These are phyloP conservation scores for Casuarina glauca DNA, from an alignment of 306 rosid genomes.

Conservation along the genomic window DNA sequence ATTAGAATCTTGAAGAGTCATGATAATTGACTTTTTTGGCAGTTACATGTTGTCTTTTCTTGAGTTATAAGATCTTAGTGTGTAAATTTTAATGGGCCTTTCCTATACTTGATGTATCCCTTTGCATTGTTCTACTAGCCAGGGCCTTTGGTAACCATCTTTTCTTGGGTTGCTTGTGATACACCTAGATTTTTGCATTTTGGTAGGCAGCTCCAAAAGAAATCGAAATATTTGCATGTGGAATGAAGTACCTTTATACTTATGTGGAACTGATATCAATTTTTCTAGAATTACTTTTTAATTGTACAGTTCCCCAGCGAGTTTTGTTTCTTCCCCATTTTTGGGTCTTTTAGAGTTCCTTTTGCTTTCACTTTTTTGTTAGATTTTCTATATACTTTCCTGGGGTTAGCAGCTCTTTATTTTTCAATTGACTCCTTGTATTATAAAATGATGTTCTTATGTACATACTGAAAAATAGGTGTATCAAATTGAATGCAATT, in stretches of 20 bases:
- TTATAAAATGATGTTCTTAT: no score
- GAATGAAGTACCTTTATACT: neutral
- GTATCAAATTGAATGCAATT: constrained; percentile 3
- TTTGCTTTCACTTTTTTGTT: neutral
- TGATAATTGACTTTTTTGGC: neutral
- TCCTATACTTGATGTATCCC: neutral
- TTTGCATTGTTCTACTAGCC: neutral
- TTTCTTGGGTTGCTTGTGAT: neutral
- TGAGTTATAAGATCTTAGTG: neutral
- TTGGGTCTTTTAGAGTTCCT: neutral
- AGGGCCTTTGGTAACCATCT: neutral
- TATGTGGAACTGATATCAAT: neutral
- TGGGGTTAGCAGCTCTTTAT: neutral
- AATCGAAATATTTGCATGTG: neutral
- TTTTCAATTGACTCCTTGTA: neutral
- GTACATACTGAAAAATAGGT: neutral
- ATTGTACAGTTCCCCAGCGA: neutral
- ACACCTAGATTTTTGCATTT: neutral
- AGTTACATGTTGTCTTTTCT: neutral
- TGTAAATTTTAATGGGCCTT: neutral
- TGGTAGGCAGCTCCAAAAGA: neutral
- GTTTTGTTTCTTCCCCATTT: neutral
- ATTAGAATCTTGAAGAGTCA: no score
- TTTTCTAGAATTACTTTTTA: neutral
- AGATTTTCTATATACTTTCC: neutral